Evolutionary conservation across 2,329 filamentous ascomycete species (phyloP).

Genomic region (Chrysoporthe puriensis): DNA sequence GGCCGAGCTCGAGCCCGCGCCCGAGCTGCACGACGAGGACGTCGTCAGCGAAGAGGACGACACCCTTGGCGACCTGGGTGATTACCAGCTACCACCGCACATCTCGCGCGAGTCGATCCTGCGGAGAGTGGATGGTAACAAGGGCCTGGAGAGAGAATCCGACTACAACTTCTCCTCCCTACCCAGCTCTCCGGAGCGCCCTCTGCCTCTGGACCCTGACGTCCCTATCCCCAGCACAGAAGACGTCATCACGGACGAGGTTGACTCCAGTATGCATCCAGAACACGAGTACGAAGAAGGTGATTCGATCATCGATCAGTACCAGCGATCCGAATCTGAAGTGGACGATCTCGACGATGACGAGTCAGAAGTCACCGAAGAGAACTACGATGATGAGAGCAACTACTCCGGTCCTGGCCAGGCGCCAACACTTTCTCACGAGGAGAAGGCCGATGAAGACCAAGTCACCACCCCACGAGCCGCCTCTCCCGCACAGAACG

Average conservation of each 20-base stretch:
- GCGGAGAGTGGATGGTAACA: slow-evolving; percentile 76
- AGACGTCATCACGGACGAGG: slow-evolving; percentile 62
- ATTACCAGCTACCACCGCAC: slow-evolving; percentile 71
- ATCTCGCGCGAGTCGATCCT: slow-evolving; percentile 95
- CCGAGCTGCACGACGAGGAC: slow-evolving; percentile 45
- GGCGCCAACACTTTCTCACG: slow-evolving; percentile 32
- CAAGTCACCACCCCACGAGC: slow-evolving; percentile 60
- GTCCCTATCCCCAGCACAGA: slow-evolving; percentile 88
- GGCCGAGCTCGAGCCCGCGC: slow-evolving; percentile 46
- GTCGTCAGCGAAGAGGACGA: slow-evolving; percentile 60
- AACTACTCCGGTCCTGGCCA: slow-evolving; percentile 56
- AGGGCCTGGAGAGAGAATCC: slow-evolving; percentile 59
- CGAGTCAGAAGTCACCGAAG: slow-evolving; percentile 42
- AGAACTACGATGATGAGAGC: slow-evolving; percentile 57
- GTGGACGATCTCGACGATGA: slow-evolving; percentile 28
- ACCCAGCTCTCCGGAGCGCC: slow-evolving; percentile 60
- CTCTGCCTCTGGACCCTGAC: slow-evolving; percentile 76
- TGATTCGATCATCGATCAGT: slow-evolving; percentile 70
- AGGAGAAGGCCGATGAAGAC: slow-evolving; percentile 40
- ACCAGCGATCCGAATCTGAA: slow-evolving; percentile 56
- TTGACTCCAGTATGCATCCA: slow-evolving; percentile 61
- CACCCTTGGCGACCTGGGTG: slow-evolving; percentile 62
- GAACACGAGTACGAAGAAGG: slow-evolving; percentile 58
- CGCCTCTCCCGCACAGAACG: slow-evolving; percentile 42
- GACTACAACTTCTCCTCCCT: slow-evolving; percentile 69